Percentiles rank a stretch among this genome's conserved stretches.
These are phyloP conservation scores for Pythium aphanidermatum DNA, from an alignment of 352 stramenopile species.

Conservation along the genomic window DNA sequence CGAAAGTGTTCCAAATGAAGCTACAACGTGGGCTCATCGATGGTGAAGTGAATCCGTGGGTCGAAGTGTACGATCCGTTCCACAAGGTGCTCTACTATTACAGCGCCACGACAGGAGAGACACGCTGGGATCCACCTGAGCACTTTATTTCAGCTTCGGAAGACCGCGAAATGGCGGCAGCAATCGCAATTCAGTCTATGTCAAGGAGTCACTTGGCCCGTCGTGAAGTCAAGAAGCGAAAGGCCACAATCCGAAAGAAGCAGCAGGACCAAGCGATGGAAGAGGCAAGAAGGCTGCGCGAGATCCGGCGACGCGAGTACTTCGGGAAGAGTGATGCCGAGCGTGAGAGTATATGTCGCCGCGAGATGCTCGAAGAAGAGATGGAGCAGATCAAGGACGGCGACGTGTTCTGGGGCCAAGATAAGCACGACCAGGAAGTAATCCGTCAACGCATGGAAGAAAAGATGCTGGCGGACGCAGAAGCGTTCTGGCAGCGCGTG, in stretches of 20 bases:
- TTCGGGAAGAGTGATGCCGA: slow-evolving; percentile 25
- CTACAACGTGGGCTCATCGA: slow-evolving; percentile 1
- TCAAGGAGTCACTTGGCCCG: slow-evolving; percentile 35
- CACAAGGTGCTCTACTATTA: slow-evolving; percentile 59
- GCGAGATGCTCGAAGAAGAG: slow-evolving; percentile 53
- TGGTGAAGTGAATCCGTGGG: slow-evolving; percentile 21
- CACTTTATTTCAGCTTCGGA: slow-evolving; percentile 30
- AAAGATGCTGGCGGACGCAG: slow-evolving; percentile 30
- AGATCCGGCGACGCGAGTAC: slow-evolving; percentile 21
- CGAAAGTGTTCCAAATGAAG: slow-evolving; percentile 34
- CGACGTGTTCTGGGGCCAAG: slow-evolving; percentile 50
- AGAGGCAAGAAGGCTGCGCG: slow-evolving; percentile 13
- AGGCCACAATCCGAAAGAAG: slow-evolving; percentile 19
- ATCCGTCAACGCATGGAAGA: slow-evolving; percentile 34
- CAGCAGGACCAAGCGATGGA: slow-evolving; percentile 20
- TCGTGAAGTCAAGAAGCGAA: slow-evolving; percentile 25
- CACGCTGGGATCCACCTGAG: slow-evolving; percentile 37
- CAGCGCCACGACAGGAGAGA: slow-evolving; percentile 34
- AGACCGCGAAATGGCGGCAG: slow-evolving; percentile 37
- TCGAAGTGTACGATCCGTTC: slow-evolving; percentile 60
- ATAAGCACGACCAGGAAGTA: slow-evolving; percentile 36
- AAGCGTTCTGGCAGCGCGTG: slow-evolving; percentile 37
- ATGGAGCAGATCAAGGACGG: slow-evolving; percentile 35
- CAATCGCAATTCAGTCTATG: slow-evolving; percentile 51
- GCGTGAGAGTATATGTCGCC: slow-evolving; percentile 27